Evolutionary conservation across 1,139 yeast genomes (phyloP).

Genomic region (Geotrichum restrictum): DNA sequence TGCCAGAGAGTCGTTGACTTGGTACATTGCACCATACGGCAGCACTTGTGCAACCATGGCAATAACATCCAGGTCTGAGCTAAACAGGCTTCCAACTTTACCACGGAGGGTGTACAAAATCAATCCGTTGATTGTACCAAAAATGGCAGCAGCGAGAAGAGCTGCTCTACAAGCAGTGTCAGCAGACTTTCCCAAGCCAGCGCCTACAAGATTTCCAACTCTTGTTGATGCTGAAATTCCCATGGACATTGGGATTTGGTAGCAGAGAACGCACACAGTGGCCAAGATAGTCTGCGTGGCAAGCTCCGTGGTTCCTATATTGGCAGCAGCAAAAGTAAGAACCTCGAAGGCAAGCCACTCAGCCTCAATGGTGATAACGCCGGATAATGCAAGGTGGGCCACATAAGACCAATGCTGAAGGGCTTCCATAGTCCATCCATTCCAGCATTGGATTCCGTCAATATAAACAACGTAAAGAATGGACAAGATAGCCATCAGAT

Average conservation of each 20-base stretch:
- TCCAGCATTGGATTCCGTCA: conserved; percentile 72
- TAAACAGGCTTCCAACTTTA: conserved; percentile 59
- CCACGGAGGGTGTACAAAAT: conserved; percentile 49
- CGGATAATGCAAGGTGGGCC: conserved; percentile 68
- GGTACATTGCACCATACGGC: conserved; percentile 69
- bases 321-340: conserved; percentile 64
- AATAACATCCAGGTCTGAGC: conserved; percentile 63
- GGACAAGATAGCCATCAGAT: conserved; percentile 56
- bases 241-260: conserved; percentile 83
- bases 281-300: conserved; percentile 88
- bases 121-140: conserved; percentile 55
- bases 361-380: conserved; percentile 79
- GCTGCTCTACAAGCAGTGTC: conserved; percentile 62
- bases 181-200: conserved; percentile 60
- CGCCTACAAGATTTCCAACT: conserved; percentile 83
- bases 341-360: conserved; percentile 84
- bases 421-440: conserved; percentile 50
- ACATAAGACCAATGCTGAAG: conserved; percentile 57
- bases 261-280: conserved; percentile 70
- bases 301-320: conserved; percentile 71
- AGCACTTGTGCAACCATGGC: conserved; percentile 48
- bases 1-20: conserved; percentile 75
- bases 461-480: conserved; percentile 51
- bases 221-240: conserved; percentile 83
- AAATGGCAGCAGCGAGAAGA: conserved; percentile 49